Evolutionary conservation across 352 stramenopile genomes (phyloP), one percentile per base, ranked within the genome.

Genomic region (Hyaloperonospora brassicae): DNA sequence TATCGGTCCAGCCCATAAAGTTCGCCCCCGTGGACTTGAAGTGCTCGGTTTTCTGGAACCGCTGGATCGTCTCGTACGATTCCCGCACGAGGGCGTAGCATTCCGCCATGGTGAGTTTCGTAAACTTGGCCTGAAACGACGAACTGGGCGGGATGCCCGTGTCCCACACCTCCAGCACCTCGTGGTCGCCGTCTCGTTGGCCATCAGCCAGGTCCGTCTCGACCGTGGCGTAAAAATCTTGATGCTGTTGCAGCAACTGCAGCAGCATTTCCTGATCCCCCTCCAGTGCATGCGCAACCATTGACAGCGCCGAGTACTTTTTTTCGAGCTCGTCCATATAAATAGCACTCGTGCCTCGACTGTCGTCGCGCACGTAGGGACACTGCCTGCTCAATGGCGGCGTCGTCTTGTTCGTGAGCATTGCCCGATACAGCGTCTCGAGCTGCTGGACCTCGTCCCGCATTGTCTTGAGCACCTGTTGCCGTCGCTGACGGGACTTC

Each of bases 1-100:
- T 73, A 50, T 83, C 73, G 0, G 67, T 80, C 73, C 73, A 83
- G 42, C 73, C 73, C 67, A 83, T 79, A 55, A 83, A 76, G 27
- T 57, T 64, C 14, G 66, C 59, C 24, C 70, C 70, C 1, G 69
- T 76, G 0, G 68, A 70, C 46, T 69, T 41, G 43, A 68, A 74
- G 13, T 68, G 48, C 8, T 61, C 51, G 0, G 42, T 30, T 2
- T 60, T 17, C 22, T 64, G 68, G 50, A 79, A 79, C n/a, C 70
- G 57, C 27, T 64, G 61, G 22, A 84, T 84, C 31, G 71, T 47
- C 14, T 84, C 66, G 50, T 83, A 79, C 30, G 76, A 73, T 13
- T 79, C 68, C 4, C 73, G 76, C 8, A 86, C 62, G 22, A 84
- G 64, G 11, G 61, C 68, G 47, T 73, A 79, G 47, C 66, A 79